Percentiles rank a stretch among this genome's conserved stretches.
Conservation (phyloP, 129 eudicot genomes). For the Silybum marianum region DNA sequence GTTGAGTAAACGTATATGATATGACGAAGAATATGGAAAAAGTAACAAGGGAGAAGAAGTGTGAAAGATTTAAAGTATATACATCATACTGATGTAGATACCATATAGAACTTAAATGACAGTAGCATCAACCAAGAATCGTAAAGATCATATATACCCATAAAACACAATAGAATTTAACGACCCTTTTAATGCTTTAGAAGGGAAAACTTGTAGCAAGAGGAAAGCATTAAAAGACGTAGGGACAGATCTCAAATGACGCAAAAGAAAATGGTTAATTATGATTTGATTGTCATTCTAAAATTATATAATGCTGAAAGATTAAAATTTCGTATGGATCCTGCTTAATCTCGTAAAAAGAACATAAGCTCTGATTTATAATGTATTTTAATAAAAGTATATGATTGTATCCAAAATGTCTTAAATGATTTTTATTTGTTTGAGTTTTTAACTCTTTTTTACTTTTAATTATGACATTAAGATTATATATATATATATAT, state of each 20-base stretch:
- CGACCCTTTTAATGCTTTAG: slow-evolving; percentile 21
- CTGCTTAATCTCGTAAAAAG: not conserved
- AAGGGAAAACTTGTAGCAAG: slow-evolving; percentile 38
- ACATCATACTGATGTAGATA: not conserved
- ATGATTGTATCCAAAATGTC: not conserved
- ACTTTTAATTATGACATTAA: not conserved
- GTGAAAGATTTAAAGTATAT: not conserved
- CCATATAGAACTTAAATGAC: not conserved
- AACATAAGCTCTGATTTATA: not conserved
- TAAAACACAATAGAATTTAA: slow-evolving; percentile 11
- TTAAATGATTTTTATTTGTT: no score
- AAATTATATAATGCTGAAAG: not conserved
- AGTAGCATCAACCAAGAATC: not conserved
- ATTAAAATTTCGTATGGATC: not conserved
- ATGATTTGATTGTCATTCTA: not conserved
- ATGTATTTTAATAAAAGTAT: not conserved
- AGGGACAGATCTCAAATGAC: slow-evolving; percentile 28
- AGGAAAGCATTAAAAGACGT: slow-evolving; percentile 35
- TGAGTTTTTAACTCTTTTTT: not conserved
- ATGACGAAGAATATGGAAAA: not conserved
- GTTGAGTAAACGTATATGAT: not conserved
- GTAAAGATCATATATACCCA: slow-evolving; percentile 1
- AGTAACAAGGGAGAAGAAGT: not conserved
- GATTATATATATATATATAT: no score
- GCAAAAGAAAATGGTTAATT: not conserved